A percentile compares a stretch with the other conserved stretches of the same genome.
Evolutionary conservation across 2,329 filamentous ascomycete species (phyloP).

Genomic region (Moelleriella libera): DNA sequence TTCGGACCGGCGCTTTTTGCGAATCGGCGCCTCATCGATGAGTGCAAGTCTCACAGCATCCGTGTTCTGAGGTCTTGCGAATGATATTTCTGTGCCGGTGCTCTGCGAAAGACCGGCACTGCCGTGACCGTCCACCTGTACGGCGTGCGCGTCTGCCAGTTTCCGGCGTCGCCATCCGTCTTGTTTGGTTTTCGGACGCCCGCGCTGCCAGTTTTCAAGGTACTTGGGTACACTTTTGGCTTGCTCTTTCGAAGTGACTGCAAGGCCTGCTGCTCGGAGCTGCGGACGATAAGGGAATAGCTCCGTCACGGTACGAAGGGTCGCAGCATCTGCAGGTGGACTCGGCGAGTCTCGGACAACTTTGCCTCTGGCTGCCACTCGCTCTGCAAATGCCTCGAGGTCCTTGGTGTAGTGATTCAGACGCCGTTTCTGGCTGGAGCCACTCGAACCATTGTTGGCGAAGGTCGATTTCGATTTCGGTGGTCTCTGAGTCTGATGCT

Average conservation of each 20-base stretch:
- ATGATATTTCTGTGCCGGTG: conserved; percentile 17
- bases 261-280: conserved; percentile 38
- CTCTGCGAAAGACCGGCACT: conserved; percentile 9
- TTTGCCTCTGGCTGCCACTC: conserved; percentile 21
- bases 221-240: conserved; percentile 15
- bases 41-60: conserved; percentile 19
- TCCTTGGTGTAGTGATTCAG: conserved; percentile 21
- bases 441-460: conserved; percentile 19
- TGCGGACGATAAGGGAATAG: conserved; percentile 38
- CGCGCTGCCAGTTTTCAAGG: conserved; percentile 4
- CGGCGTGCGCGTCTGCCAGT: background rate
- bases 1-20: conserved; percentile 7
- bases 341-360: conserved; percentile 24
- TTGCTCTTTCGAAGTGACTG: conserved; percentile 37
- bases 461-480: background rate
- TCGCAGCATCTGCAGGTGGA: conserved; percentile 24
- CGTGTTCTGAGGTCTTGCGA: conserved; percentile 13
- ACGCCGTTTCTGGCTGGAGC: conserved; percentile 26
- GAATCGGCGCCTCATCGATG: conserved; percentile 14
- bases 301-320: conserved; percentile 35
- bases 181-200: background rate
- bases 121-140: conserved; percentile 15
- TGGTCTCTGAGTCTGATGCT: background rate
- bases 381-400: conserved; percentile 16
- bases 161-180: background rate